These are phyloP conservation scores for Tolypocladium nubicola DNA, from an alignment of 2,329 filamentous ascomycete species.

Conservation along the genomic window DNA sequence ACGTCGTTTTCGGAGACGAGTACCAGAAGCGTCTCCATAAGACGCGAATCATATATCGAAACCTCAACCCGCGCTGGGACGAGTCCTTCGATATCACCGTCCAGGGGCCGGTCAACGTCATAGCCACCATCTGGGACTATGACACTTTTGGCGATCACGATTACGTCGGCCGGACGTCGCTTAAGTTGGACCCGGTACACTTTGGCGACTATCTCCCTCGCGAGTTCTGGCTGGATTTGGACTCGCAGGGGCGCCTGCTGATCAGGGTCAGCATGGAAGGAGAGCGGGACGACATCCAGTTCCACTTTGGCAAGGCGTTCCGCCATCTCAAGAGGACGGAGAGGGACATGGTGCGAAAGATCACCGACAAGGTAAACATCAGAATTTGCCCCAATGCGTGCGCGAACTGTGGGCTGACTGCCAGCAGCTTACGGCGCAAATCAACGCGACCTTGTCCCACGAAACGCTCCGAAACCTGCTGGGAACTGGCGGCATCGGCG, in stretches of 20 bases:
- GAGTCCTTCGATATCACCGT: conserved; percentile 95
- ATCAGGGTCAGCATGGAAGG: conserved; percentile 97
- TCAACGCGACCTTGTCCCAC: conserved; percentile 76
- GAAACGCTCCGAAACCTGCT: conserved; percentile 69
- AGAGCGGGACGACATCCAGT: conserved; percentile 95
- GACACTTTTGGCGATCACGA: conserved; percentile 96
- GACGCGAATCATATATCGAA: conserved; percentile 83
- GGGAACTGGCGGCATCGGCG: conserved; percentile 57
- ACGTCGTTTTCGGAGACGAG: conserved; percentile 92
- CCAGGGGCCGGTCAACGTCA: conserved; percentile 81
- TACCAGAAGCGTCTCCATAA: conserved; percentile 95
- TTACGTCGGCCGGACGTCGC: conserved; percentile 89
- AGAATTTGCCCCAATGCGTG: neutral
- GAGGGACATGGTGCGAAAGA: conserved; percentile 94
- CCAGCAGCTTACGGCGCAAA: conserved; percentile 74
- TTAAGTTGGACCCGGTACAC: conserved; percentile 96
- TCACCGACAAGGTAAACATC: conserved; percentile 79
- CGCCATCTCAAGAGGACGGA: conserved; percentile 90
- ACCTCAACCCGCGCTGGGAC: conserved; percentile 91
- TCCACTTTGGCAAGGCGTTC: conserved; percentile 97
- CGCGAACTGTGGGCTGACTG: conserved; percentile 4
- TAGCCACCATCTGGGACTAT: conserved; percentile 97
- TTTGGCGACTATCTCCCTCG: conserved; percentile 92
- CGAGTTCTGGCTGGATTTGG: conserved; percentile 95
- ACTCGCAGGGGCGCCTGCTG: conserved; percentile 83